A percentile compares a stretch with the other conserved stretches of the same genome.
Conservation (phyloP, 176 grass and related monocot species). For the Miscanthus lutarioriparius region DNA sequence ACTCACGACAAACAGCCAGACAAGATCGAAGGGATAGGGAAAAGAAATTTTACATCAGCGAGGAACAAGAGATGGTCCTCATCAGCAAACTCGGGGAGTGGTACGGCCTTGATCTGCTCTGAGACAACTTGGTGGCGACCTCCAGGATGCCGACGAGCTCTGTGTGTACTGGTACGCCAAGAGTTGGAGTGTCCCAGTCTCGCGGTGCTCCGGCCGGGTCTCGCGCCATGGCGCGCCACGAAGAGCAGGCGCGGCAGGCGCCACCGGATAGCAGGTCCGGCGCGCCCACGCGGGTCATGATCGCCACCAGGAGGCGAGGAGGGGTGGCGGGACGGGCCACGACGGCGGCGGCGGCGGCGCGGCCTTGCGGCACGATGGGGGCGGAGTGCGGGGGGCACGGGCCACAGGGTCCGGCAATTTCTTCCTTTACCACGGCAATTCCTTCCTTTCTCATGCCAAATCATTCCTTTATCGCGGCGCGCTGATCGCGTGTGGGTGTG, state of each 20-base stretch:
- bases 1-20: neutral
- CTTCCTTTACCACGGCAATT: too few relatives aligned
- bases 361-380: too few relatives aligned
- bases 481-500: too few relatives aligned
- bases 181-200: neutral
- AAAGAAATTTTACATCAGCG: conserved; percentile 39
- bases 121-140: conserved; percentile 4
- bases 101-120: conserved; percentile 38
- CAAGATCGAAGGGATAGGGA: neutral
- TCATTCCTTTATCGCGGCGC: too few relatives aligned
- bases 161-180: neutral
- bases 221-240: conserved; percentile 44
- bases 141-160: conserved; percentile 30
- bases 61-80: conserved; percentile 39
- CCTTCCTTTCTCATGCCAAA: too few relatives aligned
- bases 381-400: too few relatives aligned
- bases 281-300: conserved; percentile 47
- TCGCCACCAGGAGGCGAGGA: conserved; percentile 38
- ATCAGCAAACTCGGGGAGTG: conserved; percentile 48
- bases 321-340: too few relatives aligned
- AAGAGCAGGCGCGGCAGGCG: conserved; percentile 41
- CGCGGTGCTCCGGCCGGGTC: conserved; percentile 32
- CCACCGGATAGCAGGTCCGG: conserved; percentile 46
- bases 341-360: too few relatives aligned
- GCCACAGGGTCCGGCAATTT: too few relatives aligned